These are phyloP conservation scores for Coemansia sp. DNA, from an alignment of 192 early-diverging fungal genomes.

Conservation along the genomic window DNA sequence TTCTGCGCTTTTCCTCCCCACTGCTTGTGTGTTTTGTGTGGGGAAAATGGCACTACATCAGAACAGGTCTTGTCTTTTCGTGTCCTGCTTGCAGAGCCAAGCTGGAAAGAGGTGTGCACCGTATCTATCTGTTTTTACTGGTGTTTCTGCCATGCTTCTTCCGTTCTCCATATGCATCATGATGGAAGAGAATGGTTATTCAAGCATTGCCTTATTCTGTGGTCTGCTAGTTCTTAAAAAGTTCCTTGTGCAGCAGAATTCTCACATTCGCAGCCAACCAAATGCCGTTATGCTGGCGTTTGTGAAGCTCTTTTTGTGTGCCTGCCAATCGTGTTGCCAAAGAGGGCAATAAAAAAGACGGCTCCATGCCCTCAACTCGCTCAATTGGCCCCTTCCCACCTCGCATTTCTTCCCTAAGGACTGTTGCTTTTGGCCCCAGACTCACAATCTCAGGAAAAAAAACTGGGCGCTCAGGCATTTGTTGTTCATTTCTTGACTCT, in stretches of 20 bases:
- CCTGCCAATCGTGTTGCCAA: not conserved
- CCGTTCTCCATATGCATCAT: not conserved
- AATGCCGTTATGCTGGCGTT: not conserved
- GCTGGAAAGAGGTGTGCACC: no score
- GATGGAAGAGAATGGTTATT: no score
- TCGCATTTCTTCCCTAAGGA: no score
- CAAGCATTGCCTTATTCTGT: no score
- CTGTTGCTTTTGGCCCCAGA: not conserved
- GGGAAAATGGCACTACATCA: no score
- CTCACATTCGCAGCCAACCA: slow-evolving; percentile 1
- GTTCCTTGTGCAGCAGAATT: slow-evolving; percentile 6
- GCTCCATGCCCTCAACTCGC: not conserved
- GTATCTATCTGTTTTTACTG: no score
- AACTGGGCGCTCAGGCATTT: not conserved
- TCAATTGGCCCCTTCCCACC: not conserved
- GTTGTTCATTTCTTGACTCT: not conserved
- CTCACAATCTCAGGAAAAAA: not conserved
- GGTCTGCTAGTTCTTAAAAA: not conserved
- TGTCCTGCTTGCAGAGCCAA: no score
- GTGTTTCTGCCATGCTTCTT: not conserved
- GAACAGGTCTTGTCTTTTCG: no score
- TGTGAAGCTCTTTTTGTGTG: not conserved
- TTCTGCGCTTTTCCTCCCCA: no score
- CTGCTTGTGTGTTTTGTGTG: no score
- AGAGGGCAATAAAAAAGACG: not conserved